Conservation (phyloP, 1,139 yeast species). For the Kodamaea ohmeri region DNA sequence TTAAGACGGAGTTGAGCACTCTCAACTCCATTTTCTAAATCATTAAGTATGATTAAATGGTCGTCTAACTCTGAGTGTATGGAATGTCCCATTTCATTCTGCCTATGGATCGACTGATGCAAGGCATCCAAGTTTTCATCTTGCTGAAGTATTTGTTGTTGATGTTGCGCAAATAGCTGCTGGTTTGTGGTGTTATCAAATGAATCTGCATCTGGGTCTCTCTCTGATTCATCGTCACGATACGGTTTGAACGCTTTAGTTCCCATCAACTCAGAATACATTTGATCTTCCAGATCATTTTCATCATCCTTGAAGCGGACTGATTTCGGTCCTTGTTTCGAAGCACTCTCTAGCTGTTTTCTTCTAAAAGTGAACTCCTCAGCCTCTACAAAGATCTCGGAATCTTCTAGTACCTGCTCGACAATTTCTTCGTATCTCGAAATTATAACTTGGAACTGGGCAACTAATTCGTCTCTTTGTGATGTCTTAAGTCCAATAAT, state of each 20-base stretch:
- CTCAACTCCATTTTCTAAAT: slow-evolving; percentile 67
- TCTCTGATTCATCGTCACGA: slow-evolving; percentile 14
- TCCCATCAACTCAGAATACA: slow-evolving; percentile 18
- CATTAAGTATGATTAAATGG: slow-evolving; percentile 67
- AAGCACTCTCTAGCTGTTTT: not conserved
- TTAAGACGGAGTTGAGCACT: slow-evolving; percentile 48
- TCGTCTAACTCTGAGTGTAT: slow-evolving; percentile 67
- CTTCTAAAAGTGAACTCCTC: slow-evolving; percentile 34
- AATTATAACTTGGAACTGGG: slow-evolving; percentile 11
- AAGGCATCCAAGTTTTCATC: slow-evolving; percentile 59
- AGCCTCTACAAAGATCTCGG: slow-evolving; percentile 29
- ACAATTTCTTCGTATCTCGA: slow-evolving; percentile 23
- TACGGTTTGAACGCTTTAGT: slow-evolving; percentile 19
- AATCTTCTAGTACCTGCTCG: slow-evolving; percentile 23
- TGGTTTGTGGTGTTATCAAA: slow-evolving; percentile 40
- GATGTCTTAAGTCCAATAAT: slow-evolving; percentile 15
- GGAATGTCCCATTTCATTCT: slow-evolving; percentile 60
- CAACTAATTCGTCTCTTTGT: slow-evolving; percentile 19
- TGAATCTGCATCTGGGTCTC: slow-evolving; percentile 18
- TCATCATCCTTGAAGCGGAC: slow-evolving; percentile 54
- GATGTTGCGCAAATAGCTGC: slow-evolving; percentile 64
- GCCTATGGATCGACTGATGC: slow-evolving; percentile 61
- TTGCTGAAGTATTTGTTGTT: slow-evolving; percentile 60
- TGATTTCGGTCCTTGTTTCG: slow-evolving; percentile 29
- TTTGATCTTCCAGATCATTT: slow-evolving; percentile 20